These are phyloP conservation scores for Boletus semigastroideus DNA, from an alignment of 1,284 basidiomycete species.

Conservation along the genomic window DNA sequence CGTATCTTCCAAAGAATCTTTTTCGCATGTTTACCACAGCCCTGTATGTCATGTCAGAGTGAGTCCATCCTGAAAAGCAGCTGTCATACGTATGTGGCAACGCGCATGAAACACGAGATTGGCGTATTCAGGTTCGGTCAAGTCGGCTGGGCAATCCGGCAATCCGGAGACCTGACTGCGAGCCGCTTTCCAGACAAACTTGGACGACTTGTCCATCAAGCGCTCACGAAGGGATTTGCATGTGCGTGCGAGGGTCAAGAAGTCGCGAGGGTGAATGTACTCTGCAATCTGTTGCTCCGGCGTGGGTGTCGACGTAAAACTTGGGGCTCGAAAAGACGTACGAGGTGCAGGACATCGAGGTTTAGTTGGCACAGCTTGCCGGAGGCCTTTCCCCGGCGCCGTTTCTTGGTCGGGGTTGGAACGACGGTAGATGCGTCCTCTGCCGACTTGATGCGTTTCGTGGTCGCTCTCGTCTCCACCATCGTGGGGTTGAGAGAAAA, in stretches of 20 bases:
- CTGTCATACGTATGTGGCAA: conserved; percentile 11
- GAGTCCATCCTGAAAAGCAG: background rate
- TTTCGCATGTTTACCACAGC: conserved; percentile 1
- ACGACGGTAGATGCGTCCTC: background rate
- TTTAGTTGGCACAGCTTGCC: conserved; percentile 6
- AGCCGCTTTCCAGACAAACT: conserved; percentile 20
- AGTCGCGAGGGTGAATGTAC: conserved; percentile 16
- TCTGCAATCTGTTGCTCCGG: conserved; percentile 3
- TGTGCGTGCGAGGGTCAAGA: conserved; percentile 26
- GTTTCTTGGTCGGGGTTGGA: background rate
- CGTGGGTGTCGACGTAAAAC: no score
- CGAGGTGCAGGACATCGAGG: conserved; percentile 12
- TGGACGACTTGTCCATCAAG: conserved; percentile 20
- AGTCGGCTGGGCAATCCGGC: conserved; percentile 29
- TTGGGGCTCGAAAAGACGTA: background rate
- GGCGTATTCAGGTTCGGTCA: conserved; percentile 35
- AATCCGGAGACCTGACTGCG: conserved; percentile 5
- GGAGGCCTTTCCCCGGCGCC: background rate
- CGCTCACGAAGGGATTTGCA: conserved; percentile 18
- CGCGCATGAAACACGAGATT: conserved; percentile 21
- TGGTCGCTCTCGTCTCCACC: conserved; percentile 4
- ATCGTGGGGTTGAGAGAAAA: background rate
- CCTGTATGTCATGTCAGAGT: background rate
- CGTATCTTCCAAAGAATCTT: conserved; percentile 11
- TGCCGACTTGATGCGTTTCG: background rate